These are phyloP conservation scores for Fusarium napiforme DNA, from an alignment of 2,329 filamentous ascomycete species.

Conservation along the genomic window DNA sequence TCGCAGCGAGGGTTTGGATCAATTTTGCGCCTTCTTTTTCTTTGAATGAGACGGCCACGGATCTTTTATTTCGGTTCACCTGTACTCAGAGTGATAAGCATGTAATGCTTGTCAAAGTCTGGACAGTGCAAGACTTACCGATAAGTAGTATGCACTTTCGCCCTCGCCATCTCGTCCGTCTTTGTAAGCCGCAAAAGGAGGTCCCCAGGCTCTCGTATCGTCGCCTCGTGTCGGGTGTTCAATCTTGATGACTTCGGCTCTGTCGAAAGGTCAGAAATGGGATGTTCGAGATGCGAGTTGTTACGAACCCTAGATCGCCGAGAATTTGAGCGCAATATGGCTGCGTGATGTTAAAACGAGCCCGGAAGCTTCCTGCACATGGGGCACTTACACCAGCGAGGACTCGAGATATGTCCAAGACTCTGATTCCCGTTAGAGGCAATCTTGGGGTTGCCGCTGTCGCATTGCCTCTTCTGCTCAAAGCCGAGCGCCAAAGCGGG, in stretches of 20 bases:
- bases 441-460: not conserved
- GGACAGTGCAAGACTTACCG: constrained; percentile 59
- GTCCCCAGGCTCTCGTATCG: constrained; percentile 94
- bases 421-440: not conserved
- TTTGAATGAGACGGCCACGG: constrained; percentile 88
- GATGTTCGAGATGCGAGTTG: no score
- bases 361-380: no score
- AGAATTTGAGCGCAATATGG: constrained; percentile 97
- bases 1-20: constrained; percentile 81
- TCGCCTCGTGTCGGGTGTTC: constrained; percentile 92
- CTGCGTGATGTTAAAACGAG: no score
- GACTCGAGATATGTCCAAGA: constrained; percentile 57
- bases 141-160: constrained; percentile 92
- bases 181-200: constrained; percentile 85
- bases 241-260: constrained; percentile 95
- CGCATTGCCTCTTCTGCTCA: not conserved
- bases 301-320: constrained; percentile 71
- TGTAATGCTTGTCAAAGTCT: accelerated
- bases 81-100: constrained; percentile 47
- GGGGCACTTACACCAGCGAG: constrained; percentile 92
- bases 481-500: not conserved
- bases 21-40: constrained; percentile 85
- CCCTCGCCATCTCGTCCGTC: constrained; percentile 69
- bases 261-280: constrained; percentile 47
- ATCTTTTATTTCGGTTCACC: constrained; percentile 98